Evolutionary conservation across 257 asterid species (phyloP).

Genomic region (Solanum tacnaense): DNA sequence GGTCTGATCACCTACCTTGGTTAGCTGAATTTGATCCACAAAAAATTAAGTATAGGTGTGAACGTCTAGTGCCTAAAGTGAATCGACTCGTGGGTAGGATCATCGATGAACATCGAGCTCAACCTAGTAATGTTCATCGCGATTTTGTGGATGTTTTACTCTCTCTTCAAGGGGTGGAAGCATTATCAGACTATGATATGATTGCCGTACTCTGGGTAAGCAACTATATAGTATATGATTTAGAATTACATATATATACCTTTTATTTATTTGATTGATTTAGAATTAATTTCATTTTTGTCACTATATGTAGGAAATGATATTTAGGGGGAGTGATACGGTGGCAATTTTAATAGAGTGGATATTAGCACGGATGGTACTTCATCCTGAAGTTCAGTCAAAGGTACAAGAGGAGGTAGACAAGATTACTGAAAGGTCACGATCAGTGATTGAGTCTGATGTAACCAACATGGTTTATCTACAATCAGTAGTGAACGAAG

Average conservation of each 20-base stretch:
- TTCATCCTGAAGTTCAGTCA: slow-evolving; percentile 12
- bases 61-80: slow-evolving; percentile 37
- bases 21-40: slow-evolving; percentile 31
- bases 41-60: slow-evolving; percentile 30
- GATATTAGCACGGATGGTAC: slow-evolving; percentile 17
- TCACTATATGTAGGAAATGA: slow-evolving; percentile 19
- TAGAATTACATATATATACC: background rate
- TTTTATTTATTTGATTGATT: background rate
- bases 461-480: slow-evolving; percentile 3
- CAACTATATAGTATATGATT: background rate
- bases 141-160: slow-evolving; percentile 20
- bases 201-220: slow-evolving; percentile 22
- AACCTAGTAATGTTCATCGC: background rate
- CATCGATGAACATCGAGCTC: slow-evolving; percentile 22
- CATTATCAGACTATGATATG: slow-evolving; percentile 9
- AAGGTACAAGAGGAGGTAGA: slow-evolving; percentile 16
- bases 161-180: background rate
- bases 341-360: slow-evolving; percentile 22
- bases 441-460: slow-evolving; percentile 6
- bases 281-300: background rate
- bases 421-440: background rate
- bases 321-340: slow-evolving; percentile 28
- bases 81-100: slow-evolving; percentile 30
- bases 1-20: slow-evolving; percentile 60
- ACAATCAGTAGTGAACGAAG: slow-evolving; percentile 22